A percentile compares a stretch with the other conserved stretches of the same genome.
Evolutionary conservation across 208 protist genomes (phyloP).

Genomic region (Dictyostelium gargantuum): DNA sequence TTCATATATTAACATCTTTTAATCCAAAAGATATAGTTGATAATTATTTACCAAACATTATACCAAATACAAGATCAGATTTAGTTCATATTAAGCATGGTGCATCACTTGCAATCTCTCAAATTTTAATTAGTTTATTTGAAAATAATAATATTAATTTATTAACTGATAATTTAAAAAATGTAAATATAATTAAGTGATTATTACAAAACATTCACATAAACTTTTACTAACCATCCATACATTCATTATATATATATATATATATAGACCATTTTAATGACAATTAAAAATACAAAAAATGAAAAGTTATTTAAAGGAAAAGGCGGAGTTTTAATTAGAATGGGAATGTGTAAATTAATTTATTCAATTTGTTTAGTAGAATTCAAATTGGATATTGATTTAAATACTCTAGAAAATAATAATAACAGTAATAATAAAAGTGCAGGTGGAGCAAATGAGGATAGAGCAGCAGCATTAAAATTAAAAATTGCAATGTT

Average conservation of each 20-base stretch:
- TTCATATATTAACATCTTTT: conserved; percentile 83
- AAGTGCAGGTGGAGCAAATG: background rate
- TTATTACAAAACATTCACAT: too few species aligned
- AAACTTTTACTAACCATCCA: too few species aligned
- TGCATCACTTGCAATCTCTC: conserved; percentile 89
- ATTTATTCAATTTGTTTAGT: conserved; percentile 86
- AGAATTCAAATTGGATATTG: conserved; percentile 85
- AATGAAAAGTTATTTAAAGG: conserved; percentile 93
- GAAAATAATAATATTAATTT: background rate
- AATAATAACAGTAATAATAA: background rate
- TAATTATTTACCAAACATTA: conserved; percentile 68
- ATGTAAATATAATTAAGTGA: background rate
- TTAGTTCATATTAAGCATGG: conserved; percentile 90
- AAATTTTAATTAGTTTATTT: conserved; percentile 83
- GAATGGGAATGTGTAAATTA: conserved; percentile 91
- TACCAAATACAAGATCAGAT: conserved; percentile 84
- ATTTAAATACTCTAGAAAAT: background rate
- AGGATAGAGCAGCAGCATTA: background rate
- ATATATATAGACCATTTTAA: conserved; percentile 77
- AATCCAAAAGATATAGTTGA: conserved; percentile 28
- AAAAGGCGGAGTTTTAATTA: conserved; percentile 91
- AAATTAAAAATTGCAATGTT: background rate
- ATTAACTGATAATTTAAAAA: background rate
- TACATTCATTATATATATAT: too few species aligned
- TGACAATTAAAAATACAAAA: conserved; percentile 78